Conservation (phyloP, 305 asterid genomes). For the Solanum hybrid region DNA sequence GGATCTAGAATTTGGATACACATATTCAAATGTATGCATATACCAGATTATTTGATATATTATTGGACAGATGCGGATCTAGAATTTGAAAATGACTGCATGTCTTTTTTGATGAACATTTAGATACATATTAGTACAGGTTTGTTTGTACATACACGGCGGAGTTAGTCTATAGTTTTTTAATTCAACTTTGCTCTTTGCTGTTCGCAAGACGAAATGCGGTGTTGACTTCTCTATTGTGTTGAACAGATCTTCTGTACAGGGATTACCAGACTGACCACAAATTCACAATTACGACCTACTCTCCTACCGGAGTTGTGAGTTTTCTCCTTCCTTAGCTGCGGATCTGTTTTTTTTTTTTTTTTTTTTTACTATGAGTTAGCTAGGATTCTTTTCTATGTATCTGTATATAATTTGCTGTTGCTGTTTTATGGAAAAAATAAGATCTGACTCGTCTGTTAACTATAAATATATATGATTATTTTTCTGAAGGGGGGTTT, state of each 20-base stretch:
- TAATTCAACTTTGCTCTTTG: neutral
- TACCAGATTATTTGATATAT: neutral
- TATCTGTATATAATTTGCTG: neutral
- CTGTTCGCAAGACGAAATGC: neutral
- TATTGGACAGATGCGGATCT: neutral
- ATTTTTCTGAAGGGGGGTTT: neutral
- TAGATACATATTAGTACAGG: neutral
- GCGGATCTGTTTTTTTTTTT: neutral
- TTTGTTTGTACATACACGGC: neutral
- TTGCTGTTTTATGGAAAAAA: neutral
- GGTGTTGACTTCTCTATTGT: neutral
- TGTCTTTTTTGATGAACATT: neutral
- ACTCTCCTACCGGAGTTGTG: constrained; percentile 73
- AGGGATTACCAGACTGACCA: constrained; percentile 76
- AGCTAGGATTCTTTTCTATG: neutral
- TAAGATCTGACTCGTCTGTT: neutral
- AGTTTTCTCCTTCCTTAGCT: constrained; percentile 10
- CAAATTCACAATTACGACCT: constrained; percentile 66
- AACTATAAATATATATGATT: neutral
- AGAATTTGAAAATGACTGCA: neutral
- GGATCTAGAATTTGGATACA: neutral
- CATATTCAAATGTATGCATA: neutral
- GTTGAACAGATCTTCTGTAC: constrained; percentile 56
- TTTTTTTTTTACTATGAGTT: neutral
- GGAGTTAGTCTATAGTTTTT: neutral